Evolutionary conservation across 495 filamentous ascomycete species (phyloP).

Genomic region (Corynascus novoguineensis): DNA sequence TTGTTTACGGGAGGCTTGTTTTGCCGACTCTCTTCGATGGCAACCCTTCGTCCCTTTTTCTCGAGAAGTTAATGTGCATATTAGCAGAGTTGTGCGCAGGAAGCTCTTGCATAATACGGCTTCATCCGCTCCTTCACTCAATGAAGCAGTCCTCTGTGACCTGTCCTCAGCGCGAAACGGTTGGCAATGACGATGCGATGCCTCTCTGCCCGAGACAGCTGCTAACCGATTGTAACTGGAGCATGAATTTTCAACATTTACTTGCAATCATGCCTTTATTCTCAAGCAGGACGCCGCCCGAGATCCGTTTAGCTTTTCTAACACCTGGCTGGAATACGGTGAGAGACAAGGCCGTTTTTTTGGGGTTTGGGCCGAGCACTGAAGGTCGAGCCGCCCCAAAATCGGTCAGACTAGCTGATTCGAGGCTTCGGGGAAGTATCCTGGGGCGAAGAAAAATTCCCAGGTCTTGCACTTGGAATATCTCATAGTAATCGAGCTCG

Average conservation of each 20-base stretch:
- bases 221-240: slow-evolving; percentile 17
- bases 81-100: slow-evolving; percentile 23
- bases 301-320: not conserved
- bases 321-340: slow-evolving; percentile 14
- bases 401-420: slow-evolving; percentile 11
- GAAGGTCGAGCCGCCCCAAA: slow-evolving; percentile 3
- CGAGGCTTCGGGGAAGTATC: slow-evolving; percentile 32
- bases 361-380: slow-evolving; percentile 23
- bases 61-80: slow-evolving; percentile 3
- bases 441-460: slow-evolving; percentile 27
- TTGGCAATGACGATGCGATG: slow-evolving; percentile 24
- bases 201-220: slow-evolving; percentile 15
- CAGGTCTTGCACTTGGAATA: slow-evolving; percentile 36
- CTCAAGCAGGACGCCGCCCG: not conserved
- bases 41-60: not conserved
- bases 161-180: slow-evolving; percentile 17
- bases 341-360: slow-evolving; percentile 17
- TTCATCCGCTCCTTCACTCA: slow-evolving; percentile 22
- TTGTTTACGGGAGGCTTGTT: slow-evolving; percentile 27
- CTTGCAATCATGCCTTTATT: slow-evolving; percentile 10
- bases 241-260: slow-evolving; percentile 14
- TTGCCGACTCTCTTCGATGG: slow-evolving; percentile 22
- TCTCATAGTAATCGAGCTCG: slow-evolving; percentile 29
- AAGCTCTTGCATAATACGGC: slow-evolving; percentile 20
- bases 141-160: slow-evolving; percentile 22